Base-by-base conservation (phyloP, 768 basidiomycete genomes). In the Agaricus sinodeliciosus region DNA sequence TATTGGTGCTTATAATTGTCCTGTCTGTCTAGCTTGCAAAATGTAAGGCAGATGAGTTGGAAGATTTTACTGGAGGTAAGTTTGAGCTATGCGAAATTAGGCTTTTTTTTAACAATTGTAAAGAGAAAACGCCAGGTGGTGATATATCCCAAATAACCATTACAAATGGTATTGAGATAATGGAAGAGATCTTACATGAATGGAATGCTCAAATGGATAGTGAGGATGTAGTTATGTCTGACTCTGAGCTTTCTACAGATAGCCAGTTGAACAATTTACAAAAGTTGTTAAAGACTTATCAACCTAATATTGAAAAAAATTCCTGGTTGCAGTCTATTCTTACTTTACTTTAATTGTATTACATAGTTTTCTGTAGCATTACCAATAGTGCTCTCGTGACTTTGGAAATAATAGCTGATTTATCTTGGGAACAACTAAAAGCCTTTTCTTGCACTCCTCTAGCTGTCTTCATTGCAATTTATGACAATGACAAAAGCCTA, bases 1-100 rank as follows among this genome's bases (percentile, higher is more conserved):
- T 18, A 16, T 13, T 47, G 9, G 26, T 18, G n/a, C 19, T 1
- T 39, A 26, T 27, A n/a, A 18, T 22, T 25, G 45, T 27, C 12
- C 26, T 18, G 9, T 19, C 26, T 18, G 9, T 19, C 11, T 4
- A 92, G 91, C 80, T 92, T 43, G 94, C 90, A 15, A 88, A 87
- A 68, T 76, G 85, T 22, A 96, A 94, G 63, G 93, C 94, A 0
- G 90, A 94, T 54, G 92, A 94, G 59, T 70, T 96, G 31, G 90
- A 94, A 67, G 88, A 93, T 63, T 92, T 94, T 67, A 82, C 80
- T 73, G 56, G 47, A 54, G 26, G 54, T 56, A 26, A n/a, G 13
- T 19, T 8, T 39, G 15, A 9, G 6, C 28, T 41, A n/a, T 11
- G 19, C 3, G 13, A 7, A 35, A n/a, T 45, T 31, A 39, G 9